Conservation (phyloP, 768 basidiomycete species). For the Mycena alexandri region DNA sequence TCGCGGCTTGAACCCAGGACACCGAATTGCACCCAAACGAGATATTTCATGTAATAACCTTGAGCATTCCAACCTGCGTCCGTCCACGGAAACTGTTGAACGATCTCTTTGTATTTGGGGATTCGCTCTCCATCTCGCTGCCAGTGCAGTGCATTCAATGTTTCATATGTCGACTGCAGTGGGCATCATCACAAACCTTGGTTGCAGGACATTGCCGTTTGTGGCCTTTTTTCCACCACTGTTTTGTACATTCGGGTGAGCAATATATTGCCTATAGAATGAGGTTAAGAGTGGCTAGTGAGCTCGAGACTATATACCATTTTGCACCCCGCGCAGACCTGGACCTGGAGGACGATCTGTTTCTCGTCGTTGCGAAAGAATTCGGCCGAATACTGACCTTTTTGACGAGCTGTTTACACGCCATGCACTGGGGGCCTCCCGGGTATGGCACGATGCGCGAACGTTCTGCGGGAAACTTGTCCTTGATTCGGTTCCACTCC, state of each 20-base stretch:
- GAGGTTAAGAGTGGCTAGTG: not conserved
- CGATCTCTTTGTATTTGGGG: constrained; percentile 2
- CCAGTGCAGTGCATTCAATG: not conserved
- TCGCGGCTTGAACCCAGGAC: constrained; percentile 5
- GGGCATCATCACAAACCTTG: constrained; percentile 8
- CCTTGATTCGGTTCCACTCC: too few species aligned
- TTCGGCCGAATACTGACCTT: too few species aligned
- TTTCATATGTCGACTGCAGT: not conserved
- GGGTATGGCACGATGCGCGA: too few species aligned
- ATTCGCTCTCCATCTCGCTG: constrained; percentile 19
- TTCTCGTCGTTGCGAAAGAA: too few species aligned
- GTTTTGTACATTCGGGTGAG: constrained; percentile 17
- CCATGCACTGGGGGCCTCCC: too few species aligned
- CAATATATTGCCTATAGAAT: constrained; percentile 19
- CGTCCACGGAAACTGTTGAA: constrained; percentile 30
- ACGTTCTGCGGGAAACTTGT: too few species aligned
- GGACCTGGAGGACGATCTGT: too few species aligned
- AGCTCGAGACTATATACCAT: too few species aligned
- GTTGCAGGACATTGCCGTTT: constrained; percentile 7
- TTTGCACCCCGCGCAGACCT: too few species aligned
- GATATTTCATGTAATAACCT: not conserved
- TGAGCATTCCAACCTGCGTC: constrained; percentile 4
- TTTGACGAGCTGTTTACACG: too few species aligned
- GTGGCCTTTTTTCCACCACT: constrained; percentile 12
- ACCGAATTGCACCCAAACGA: constrained; percentile 21